Evolutionary conservation across 768 basidiomycete species (phyloP), one percentile per base, ranked within the genome.

Genomic region (Trametes coccinea): DNA sequence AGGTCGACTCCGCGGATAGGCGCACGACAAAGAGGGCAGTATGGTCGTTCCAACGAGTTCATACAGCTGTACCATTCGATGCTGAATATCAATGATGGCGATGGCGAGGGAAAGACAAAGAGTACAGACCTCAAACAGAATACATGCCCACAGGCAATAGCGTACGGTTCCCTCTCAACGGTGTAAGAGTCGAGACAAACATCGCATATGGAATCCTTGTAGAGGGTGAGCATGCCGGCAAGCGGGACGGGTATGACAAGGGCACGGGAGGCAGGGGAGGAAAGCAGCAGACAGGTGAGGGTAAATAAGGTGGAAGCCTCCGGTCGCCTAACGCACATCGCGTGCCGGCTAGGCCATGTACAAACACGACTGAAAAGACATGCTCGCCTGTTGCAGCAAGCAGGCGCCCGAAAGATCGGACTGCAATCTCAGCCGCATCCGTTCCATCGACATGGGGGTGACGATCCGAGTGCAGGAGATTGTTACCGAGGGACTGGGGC

Each of bases 131-230:
- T 69, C 40, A 66, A 60, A 43, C 71, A 91, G 74, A 89, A 89
- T 58, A 85, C 82, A 70, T 91, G 89, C 16, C 90, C 90, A 62
- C 90, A 92, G 50, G 78, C 61, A 67, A 90, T 87, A 51, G 84
- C 80, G 68, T 86, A 83, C 53, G 89, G 88, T 7, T 80, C 78
- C 70, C 83, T 85, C 48, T 65, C 66, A 52, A 82, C 82, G 55
- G 71, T 71, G 70, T 87, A 90, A 34, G 75, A 73, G 66, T 91
- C 89, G 66, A 87, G 79, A 75, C 90, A 92, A 69, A 91, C 82
- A 75, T 91, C 89, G 80, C 89, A 92, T 51, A 78, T 77, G 68
- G 89, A 90, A 68, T 80, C 81, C 62, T 82, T 70, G 67, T 83
- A 82, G 71, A 89, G 71, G 72, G 81, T 82, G 68, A 91, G 81